These are phyloP conservation scores for Elymus sibiricus DNA, from an alignment of 176 grass and related monocot species.

Conservation along the genomic window DNA sequence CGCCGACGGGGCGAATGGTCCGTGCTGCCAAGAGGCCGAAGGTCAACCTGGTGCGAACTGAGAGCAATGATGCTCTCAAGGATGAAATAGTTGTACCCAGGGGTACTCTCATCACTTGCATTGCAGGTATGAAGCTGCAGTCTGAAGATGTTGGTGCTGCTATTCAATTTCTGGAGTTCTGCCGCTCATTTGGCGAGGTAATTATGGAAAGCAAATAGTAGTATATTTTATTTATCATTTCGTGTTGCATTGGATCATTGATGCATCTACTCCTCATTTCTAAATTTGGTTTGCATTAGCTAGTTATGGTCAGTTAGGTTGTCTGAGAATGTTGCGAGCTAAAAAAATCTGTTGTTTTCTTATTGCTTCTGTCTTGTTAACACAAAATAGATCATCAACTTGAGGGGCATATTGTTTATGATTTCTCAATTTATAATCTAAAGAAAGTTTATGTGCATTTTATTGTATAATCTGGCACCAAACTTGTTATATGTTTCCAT, in stretches of 20 bases:
- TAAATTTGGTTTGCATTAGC: not conserved
- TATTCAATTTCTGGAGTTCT: slow-evolving; percentile 78
- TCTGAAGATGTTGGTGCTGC: slow-evolving; percentile 54
- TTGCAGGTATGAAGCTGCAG: slow-evolving; percentile 44
- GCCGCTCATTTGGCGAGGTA: slow-evolving; percentile 65
- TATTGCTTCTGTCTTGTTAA: not conserved
- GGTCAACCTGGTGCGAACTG: not conserved
- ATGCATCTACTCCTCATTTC: not conserved
- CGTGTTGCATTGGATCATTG: not conserved
- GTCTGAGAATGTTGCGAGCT: not conserved
- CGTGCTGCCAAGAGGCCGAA: slow-evolving; percentile 50
- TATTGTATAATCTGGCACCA: not conserved
- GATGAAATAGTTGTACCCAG: slow-evolving; percentile 35
- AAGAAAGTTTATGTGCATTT: not conserved
- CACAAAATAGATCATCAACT: not conserved
- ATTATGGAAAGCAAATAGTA: slow-evolving; percentile 1
- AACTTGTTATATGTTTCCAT: not conserved
- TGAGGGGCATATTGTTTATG: not conserved
- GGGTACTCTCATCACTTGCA: slow-evolving; percentile 37
- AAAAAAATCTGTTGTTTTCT: not conserved
- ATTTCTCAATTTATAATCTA: not conserved
- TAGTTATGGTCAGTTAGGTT: not conserved
- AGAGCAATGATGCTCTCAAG: not conserved
- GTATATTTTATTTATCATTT: not conserved
- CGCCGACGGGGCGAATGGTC: slow-evolving; percentile 68